These are phyloP conservation scores for Saccharomycopsis babjevae DNA, from an alignment of 805 yeast species.

Conservation along the genomic window DNA sequence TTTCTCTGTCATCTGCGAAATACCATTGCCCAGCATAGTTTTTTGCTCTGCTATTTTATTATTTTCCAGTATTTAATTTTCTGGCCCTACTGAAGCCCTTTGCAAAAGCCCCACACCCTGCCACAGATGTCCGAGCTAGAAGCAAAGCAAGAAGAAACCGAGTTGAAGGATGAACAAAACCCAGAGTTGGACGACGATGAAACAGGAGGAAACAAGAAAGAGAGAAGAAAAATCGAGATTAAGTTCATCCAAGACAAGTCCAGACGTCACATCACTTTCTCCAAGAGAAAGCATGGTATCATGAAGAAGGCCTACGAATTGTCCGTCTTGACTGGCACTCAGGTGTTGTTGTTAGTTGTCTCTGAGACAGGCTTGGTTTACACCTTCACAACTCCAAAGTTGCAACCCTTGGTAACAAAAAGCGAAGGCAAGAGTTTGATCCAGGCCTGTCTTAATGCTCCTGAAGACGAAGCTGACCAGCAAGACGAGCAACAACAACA, in stretches of 20 bases:
- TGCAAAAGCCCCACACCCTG: background rate
- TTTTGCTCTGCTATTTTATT: background rate
- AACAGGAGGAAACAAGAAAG: slow-evolving; percentile 27
- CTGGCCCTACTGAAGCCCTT: background rate
- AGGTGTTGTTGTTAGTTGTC: slow-evolving; percentile 86
- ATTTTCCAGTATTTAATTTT: background rate
- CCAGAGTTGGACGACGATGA: slow-evolving; percentile 28
- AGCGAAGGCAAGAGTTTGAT: slow-evolving; percentile 95
- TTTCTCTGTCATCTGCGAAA: too few species aligned
- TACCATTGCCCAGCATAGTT: too few species aligned
- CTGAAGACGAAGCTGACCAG: slow-evolving; percentile 69
- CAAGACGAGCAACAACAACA: slow-evolving; percentile 42
- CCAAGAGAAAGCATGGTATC: slow-evolving; percentile 97
- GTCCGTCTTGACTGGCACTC: slow-evolving; percentile 94
- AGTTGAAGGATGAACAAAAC: slow-evolving; percentile 9
- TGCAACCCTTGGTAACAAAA: slow-evolving; percentile 95
- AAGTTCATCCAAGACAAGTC: slow-evolving; percentile 96
- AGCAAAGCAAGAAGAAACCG: slow-evolving; percentile 7
- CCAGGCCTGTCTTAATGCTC: slow-evolving; percentile 94
- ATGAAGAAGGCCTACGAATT: slow-evolving; percentile 99
- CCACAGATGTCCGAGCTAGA: slow-evolving; percentile 14
- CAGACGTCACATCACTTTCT: slow-evolving; percentile 94
- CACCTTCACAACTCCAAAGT: slow-evolving; percentile 97
- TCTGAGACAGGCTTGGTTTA: slow-evolving; percentile 98
- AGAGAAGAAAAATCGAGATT: slow-evolving; percentile 87